Evolutionary conservation across 768 basidiomycete genomes (phyloP).

Genomic region (Trametopsis cervina): DNA sequence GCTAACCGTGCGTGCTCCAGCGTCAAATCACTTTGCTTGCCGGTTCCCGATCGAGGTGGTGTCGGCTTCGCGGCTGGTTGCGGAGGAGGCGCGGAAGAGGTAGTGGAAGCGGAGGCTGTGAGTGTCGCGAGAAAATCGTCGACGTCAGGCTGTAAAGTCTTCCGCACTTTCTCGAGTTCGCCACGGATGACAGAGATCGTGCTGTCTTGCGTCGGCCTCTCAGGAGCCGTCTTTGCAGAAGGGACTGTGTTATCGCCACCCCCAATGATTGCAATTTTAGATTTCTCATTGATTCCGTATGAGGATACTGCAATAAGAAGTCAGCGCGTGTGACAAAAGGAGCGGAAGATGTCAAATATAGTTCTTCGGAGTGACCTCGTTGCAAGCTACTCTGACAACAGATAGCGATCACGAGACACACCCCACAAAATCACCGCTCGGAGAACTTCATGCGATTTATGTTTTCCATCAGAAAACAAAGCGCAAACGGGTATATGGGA

Average conservation of each 20-base stretch:
- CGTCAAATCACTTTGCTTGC: conserved; percentile 24
- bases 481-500: too few species aligned
- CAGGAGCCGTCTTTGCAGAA: conserved; percentile 19
- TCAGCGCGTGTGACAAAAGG: conserved; percentile 12
- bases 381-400: background rate
- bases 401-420: background rate
- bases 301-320: conserved; percentile 47
- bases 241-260: conserved; percentile 25
- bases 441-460: background rate
- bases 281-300: conserved; percentile 64
- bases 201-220: conserved; percentile 39
- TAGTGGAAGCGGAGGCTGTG: conserved; percentile 14
- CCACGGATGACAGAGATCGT: conserved; percentile 47
- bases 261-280: conserved; percentile 67
- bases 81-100: conserved; percentile 9
- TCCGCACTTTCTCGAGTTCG: conserved; percentile 46
- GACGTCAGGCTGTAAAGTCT: conserved; percentile 48
- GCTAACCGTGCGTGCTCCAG: conserved; percentile 54
- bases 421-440: background rate
- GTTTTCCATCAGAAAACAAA: too few species aligned
- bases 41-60: background rate
- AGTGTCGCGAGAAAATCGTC: conserved; percentile 43
- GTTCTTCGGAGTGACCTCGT: background rate
- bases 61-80: conserved; percentile 12
- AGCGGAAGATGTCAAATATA: conserved; percentile 4